Evolutionary conservation across 2,329 filamentous ascomycete genomes (phyloP).

Genomic region (Diplocarpon rosae): DNA sequence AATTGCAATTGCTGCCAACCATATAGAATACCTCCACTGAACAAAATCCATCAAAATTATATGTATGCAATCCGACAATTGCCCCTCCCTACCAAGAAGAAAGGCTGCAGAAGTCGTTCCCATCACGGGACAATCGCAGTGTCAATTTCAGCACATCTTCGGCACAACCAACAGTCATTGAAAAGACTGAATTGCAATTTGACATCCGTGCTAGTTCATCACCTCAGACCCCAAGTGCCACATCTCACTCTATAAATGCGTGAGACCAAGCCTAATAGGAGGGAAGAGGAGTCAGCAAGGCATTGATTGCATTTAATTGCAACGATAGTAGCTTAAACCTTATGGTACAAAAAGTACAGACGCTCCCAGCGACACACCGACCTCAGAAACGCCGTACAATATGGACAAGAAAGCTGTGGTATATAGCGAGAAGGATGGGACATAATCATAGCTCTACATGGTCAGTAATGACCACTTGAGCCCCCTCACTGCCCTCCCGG

Average conservation of each 20-base stretch:
- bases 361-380: neutral
- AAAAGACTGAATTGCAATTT: slow-evolving; percentile 88
- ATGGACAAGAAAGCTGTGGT: slow-evolving; percentile 2
- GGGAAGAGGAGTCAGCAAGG: neutral
- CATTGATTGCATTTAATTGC: slow-evolving; percentile 1
- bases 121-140: slow-evolving; percentile 27
- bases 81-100: slow-evolving; percentile 13
- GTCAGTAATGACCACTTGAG: slow-evolving; percentile 23
- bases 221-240: neutral
- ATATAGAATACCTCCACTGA: too few species aligned
- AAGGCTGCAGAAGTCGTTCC: slow-evolving; percentile 12
- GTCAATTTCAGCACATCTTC: slow-evolving; percentile 93
- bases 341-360: slow-evolving; percentile 1
- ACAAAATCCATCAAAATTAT: neutral
- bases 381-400: slow-evolving; percentile 2
- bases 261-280: neutral
- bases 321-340: slow-evolving; percentile 2
- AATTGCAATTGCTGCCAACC: too few species aligned
- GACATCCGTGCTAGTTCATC: slow-evolving; percentile 81
- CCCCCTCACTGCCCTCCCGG: slow-evolving; percentile 11
- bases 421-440: slow-evolving; percentile 6
- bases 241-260: neutral
- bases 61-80: slow-evolving; percentile 19
- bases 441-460: slow-evolving; percentile 19
- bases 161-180: slow-evolving; percentile 88